Base-by-base conservation (phyloP, 73 alveolate genomes). In the Paramecium bursaria region DNA sequence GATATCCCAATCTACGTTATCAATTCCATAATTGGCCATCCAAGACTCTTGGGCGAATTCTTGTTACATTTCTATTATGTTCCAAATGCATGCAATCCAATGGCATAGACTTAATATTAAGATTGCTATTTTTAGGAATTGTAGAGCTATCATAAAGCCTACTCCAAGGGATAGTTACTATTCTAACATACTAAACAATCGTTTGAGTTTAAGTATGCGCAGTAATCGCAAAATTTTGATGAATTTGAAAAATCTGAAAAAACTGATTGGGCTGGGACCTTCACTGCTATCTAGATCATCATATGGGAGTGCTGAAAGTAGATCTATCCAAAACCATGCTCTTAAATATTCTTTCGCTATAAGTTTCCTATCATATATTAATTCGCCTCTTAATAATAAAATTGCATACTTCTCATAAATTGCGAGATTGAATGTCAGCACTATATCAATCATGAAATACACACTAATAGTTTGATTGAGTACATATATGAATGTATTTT, bases 361-460 rank as follows among this genome's bases (percentile, higher is more conserved):
- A 19, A 23, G 29, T 19, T 75, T 75, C 54, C 86, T 23, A 17
- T 85, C 85, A 21, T 48, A 60, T 13, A 91, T 79, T 49, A 90
- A 90, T 26, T 90, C 92, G 26, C 98, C 98, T 27, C 94, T 82
- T 11, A 26, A n/a, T n/a, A n/a, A n/a, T n/a, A n/a, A n/a, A n/a
- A n/a, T n/a, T n/a, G n/a, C n/a, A n/a, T n/a, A n/a, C 30, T 4
- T 88, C 77, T 87, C 61, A 27, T 73, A 67, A 47, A 47, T 85
- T 1, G 92, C 91, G 7, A 94, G 87, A 26, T 91, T 67, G 61
- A 91, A 87, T 13, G 17, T 22, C 11, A 51, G n/a, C n/a, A n/a
- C n/a, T n/a, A n/a, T n/a, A n/a, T n/a, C n/a, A n/a, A n/a, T n/a
- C n/a, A n/a, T n/a, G 11, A 17, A 74, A 10, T 5, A 74, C 30